Conservation (phyloP, 2,329 filamentous ascomycete genomes). For the Sporothrix humicola region DNA sequence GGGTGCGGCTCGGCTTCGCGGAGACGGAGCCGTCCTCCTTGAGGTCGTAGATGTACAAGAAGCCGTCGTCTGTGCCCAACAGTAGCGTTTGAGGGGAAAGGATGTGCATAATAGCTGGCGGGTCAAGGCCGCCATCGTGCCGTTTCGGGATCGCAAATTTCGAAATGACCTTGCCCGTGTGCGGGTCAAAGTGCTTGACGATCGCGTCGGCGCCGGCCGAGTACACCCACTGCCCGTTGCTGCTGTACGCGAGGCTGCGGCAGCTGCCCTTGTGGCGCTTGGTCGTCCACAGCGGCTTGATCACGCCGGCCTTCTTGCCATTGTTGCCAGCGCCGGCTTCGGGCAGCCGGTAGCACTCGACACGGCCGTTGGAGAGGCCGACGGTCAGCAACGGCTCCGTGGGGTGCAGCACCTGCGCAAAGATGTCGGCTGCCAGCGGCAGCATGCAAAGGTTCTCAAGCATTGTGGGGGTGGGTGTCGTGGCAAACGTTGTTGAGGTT, state of each 20-base stretch:
- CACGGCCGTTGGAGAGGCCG: constrained; percentile 82
- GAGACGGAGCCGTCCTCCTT: constrained; percentile 61
- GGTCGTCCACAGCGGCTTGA: constrained; percentile 86
- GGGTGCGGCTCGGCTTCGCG: constrained; percentile 73
- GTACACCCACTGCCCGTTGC: constrained; percentile 74
- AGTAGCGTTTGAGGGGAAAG: constrained; percentile 88
- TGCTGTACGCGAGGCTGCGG: constrained; percentile 75
- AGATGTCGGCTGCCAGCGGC: constrained; percentile 83
- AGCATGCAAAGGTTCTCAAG: constrained; percentile 92
- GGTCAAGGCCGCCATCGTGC: constrained; percentile 51
- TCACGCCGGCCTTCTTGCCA: constrained; percentile 70
- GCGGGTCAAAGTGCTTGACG: constrained; percentile 60
- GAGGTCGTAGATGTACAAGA: constrained; percentile 86
- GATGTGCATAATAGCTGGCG: constrained; percentile 78
- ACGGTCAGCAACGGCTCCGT: constrained; percentile 82
- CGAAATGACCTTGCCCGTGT: constrained; percentile 71
- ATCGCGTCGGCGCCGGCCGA: constrained; percentile 64
- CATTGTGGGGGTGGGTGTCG: constrained; percentile 56
- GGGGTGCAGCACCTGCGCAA: constrained; percentile 86
- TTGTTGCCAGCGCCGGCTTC: constrained; percentile 60
- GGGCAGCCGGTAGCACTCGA: constrained; percentile 80
- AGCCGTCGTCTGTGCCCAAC: constrained; percentile 87
- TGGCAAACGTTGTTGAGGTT: background rate
- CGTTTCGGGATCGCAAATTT: constrained; percentile 78
- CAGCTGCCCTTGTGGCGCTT: constrained; percentile 93